Base-by-base conservation (phyloP, 2,329 filamentous ascomycete species). In the Curvularia verruculosa region DNA sequence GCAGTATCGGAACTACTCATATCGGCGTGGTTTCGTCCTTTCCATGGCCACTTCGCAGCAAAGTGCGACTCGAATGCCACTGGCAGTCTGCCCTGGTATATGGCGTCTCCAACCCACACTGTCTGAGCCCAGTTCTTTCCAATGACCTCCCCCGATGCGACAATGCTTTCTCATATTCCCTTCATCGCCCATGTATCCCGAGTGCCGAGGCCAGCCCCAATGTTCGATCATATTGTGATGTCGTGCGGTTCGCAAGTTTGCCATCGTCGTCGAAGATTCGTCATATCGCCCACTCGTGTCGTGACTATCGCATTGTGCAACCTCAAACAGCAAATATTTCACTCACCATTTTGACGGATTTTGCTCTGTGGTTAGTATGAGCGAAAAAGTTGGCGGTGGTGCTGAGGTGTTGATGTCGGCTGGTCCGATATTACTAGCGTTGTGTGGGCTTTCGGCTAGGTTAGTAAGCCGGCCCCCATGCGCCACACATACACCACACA, bases 321-420 rank as follows among this genome's bases (percentile, higher is more conserved):
- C 40, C 29, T 37, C 46, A 48, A 50, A 41, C 24, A 31, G 10
- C 29, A 46, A 28, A 45, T 37, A 54, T 15, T 31, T 45, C 45
- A 72, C 75, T 76, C 66, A 77, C 75, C 75, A 77, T 77, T 68
- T 73, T 77, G 74, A 73, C 73, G 71, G 71, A 72, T 73, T 75
- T 69, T 68, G 68, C 63, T 57, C 69, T 71, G 68, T 72, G 64
- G 67, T 70, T 70, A 70, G 67, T 69, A 65, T 66, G 65, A 68
- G 68, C 68, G 71, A 72, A 67, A 66, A 68, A 61, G 61, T 70
- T 68, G 67, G 69, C 70, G 72, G 64, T 67, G 67, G 60, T 73
- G 72, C 63, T 73, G 68, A 69, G 68, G 58, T 59, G 55, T 51
- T 59, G 63, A 13, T 55, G 53, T 54, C 66, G 56, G 63, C 54